Conservation (phyloP, 2,329 filamentous ascomycete species). For the Neoscytalidium dimidiatum region DNA sequence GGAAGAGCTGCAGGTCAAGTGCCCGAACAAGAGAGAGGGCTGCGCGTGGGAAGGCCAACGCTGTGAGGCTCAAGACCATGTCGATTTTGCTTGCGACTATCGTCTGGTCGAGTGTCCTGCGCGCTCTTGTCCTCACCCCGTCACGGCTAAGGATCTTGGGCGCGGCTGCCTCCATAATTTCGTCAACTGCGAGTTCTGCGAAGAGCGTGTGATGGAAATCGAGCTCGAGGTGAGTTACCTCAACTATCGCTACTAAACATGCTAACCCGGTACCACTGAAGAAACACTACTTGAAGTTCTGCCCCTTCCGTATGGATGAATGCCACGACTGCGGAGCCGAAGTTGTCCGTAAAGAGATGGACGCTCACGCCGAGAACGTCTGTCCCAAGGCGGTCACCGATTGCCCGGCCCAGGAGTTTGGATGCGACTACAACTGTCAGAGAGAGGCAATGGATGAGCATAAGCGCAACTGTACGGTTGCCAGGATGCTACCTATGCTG, state of each 20-base stretch:
- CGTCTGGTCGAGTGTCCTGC: slow-evolving; percentile 55
- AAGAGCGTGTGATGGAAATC: slow-evolving; percentile 54
- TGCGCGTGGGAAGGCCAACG: slow-evolving; percentile 57
- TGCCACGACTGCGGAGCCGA: slow-evolving; percentile 47
- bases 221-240: slow-evolving; percentile 49
- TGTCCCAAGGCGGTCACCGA: slow-evolving; percentile 46
- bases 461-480: slow-evolving; percentile 45
- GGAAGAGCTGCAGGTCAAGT: slow-evolving; percentile 62
- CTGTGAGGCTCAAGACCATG: slow-evolving; percentile 59
- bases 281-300: slow-evolving; percentile 49
- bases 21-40: slow-evolving; percentile 57
- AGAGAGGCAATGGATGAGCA: slow-evolving; percentile 43
- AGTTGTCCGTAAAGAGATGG: slow-evolving; percentile 45
- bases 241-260: slow-evolving; percentile 22
- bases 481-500: slow-evolving; percentile 46
- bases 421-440: slow-evolving; percentile 44
- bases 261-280: slow-evolving; percentile 35
- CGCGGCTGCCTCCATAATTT: slow-evolving; percentile 57
- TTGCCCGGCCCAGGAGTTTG: slow-evolving; percentile 47
- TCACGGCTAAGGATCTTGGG: slow-evolving; percentile 57
- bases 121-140: slow-evolving; percentile 51
- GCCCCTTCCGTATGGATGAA: slow-evolving; percentile 49
- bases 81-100: slow-evolving; percentile 62
- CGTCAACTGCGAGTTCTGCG: slow-evolving; percentile 56
- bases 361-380: slow-evolving; percentile 41